Conservation (phyloP, 306 rosid species). For the Castanospermum australe region DNA sequence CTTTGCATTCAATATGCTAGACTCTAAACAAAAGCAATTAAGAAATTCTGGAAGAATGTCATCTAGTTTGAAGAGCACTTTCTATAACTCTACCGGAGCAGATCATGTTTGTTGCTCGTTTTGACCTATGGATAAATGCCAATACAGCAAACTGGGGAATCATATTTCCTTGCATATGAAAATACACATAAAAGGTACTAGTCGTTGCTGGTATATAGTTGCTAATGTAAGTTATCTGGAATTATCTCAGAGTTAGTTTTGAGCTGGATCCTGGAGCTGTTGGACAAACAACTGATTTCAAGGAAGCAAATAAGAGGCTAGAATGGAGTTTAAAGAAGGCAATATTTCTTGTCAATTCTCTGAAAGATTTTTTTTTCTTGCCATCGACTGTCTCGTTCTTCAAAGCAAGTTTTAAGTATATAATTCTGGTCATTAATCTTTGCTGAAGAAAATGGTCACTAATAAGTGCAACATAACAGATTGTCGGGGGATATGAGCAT, state of each 20-base stretch:
- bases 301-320: conserved; percentile 71
- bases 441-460: conserved; percentile 30
- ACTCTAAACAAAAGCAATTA: neutral
- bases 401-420: neutral
- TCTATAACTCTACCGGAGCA: neutral
- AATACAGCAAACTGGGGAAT: neutral
- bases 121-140: neutral
- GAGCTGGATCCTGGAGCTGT: conserved; percentile 76
- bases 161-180: neutral
- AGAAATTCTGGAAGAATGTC: neutral
- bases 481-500: conserved; percentile 74
- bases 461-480: conserved; percentile 53
- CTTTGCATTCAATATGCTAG: neutral
- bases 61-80: neutral
- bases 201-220: neutral
- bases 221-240: conserved; percentile 28
- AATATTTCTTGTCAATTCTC: conserved; percentile 35
- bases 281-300: conserved; percentile 82
- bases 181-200: neutral
- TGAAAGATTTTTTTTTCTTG: neutral
- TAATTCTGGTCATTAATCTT: neutral
- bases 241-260: conserved; percentile 71
- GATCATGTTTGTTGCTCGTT: conserved; percentile 17
- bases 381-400: neutral
- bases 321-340: conserved; percentile 84